Evolutionary conservation across 2,329 filamentous ascomycete species (phyloP).

Genomic region (Thielaviopsis euricoi): DNA sequence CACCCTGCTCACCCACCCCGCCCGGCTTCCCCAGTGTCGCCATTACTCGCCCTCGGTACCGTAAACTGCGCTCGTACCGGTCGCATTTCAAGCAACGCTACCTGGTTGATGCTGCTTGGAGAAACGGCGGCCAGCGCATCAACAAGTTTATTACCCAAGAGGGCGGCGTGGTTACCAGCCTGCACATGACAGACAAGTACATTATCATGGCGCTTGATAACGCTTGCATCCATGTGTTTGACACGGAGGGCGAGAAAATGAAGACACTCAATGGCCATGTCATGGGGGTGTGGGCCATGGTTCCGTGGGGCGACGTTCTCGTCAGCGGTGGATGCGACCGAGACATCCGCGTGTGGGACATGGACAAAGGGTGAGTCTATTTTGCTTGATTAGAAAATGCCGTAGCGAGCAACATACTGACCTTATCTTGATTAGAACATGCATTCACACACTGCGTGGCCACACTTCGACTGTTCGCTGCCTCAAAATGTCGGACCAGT

Average conservation of each 20-base stretch:
- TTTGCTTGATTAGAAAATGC: neutral
- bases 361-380: constrained; percentile 63
- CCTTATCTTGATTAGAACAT: constrained; percentile 32
- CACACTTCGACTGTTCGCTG: constrained; percentile 95
- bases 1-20: constrained; percentile 16
- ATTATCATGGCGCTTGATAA: constrained; percentile 97
- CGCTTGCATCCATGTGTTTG: constrained; percentile 95
- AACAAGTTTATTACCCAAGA: constrained; percentile 86
- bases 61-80: constrained; percentile 71
- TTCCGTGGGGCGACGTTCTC: constrained; percentile 87
- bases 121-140: constrained; percentile 71
- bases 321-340: constrained; percentile 94
- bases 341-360: constrained; percentile 92
- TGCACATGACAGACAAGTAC: constrained; percentile 88
- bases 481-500: constrained; percentile 89
- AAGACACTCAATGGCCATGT: constrained; percentile 88
- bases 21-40: neutral
- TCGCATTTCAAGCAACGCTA: constrained; percentile 97
- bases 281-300: constrained; percentile 99
- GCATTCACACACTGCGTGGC: constrained; percentile 70
- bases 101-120: constrained; percentile 93
- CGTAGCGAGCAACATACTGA: constrained; percentile 15
- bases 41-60: constrained; percentile 20
- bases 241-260: constrained; percentile 74
- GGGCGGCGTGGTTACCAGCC: constrained; percentile 87